Percentiles rank a stretch among this genome's conserved stretches.
phyloP scores from a whole-genome alignment of 2,329 filamentous ascomycete genomes.

The Aspergillus ochraceoroseus region DNA sequence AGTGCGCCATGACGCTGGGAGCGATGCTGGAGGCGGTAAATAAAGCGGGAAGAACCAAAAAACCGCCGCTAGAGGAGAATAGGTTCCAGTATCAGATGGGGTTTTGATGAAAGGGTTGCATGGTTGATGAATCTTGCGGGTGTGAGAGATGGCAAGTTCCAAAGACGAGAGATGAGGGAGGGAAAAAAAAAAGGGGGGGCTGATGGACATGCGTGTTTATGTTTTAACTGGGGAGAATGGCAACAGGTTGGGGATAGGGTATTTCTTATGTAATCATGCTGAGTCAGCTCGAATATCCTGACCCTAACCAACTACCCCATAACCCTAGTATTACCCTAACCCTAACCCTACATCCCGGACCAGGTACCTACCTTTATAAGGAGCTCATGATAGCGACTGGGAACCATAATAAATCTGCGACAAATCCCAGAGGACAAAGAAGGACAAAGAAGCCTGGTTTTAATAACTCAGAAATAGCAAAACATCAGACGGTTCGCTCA shows the following conservation, averaged over 20 bases:
- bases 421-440: too few species aligned
- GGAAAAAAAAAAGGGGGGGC: background rate
- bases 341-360: slow-evolving; percentile 1
- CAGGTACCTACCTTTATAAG: too few species aligned
- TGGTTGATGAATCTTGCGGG: slow-evolving; percentile 1
- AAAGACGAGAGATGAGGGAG: background rate
- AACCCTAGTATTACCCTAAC: background rate
- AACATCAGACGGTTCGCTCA: background rate
- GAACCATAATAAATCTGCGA: too few species aligned
- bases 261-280: slow-evolving; percentile 1
- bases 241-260: background rate
- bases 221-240: background rate
- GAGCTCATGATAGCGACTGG: background rate
- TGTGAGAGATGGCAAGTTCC: background rate
- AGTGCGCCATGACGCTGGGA: background rate
- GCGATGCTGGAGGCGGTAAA: slow-evolving; percentile 7
- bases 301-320: background rate
- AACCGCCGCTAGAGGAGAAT: background rate
- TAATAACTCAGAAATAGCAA: too few species aligned
- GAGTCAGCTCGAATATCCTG: background rate
- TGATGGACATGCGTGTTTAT: too few species aligned
- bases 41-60: background rate
- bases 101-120: background rate
- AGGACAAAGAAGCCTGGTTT: too few species aligned
- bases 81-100: background rate